A percentile compares a stretch with the other conserved stretches of the same genome.
Evolutionary conservation across 2,329 filamentous ascomycete species (phyloP).

Genomic region (Aspergillus puulaauensis): DNA sequence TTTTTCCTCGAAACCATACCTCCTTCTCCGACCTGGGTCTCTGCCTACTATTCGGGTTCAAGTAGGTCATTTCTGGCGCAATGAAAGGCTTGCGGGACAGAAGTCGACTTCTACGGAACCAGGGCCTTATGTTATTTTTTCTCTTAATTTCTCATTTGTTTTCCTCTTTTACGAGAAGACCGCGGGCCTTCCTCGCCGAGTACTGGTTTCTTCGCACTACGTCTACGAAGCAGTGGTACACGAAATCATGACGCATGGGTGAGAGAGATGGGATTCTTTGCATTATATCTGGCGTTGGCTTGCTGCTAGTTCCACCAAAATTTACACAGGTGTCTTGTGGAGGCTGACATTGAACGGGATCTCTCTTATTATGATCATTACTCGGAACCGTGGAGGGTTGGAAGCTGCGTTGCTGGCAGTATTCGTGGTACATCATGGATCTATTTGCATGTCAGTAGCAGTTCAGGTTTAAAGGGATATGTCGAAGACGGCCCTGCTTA

Average conservation of each 20-base stretch:
- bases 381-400: slow-evolving; percentile 38
- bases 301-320: slow-evolving; percentile 33
- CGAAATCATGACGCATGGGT: slow-evolving; percentile 21
- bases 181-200: slow-evolving; percentile 25
- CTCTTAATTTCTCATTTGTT: slow-evolving; percentile 6
- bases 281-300: slow-evolving; percentile 46
- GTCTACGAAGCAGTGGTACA: slow-evolving; percentile 20
- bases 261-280: slow-evolving; percentile 37
- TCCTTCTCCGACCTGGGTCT: slow-evolving; percentile 29
- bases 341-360: slow-evolving; percentile 30
- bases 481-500: slow-evolving; percentile 25
- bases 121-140: neutral
- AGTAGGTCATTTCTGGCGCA: slow-evolving; percentile 11
- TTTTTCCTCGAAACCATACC: slow-evolving; percentile 20
- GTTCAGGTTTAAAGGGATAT: slow-evolving; percentile 21
- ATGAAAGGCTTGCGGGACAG: slow-evolving; percentile 12
- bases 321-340: slow-evolving; percentile 34
- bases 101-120: slow-evolving; percentile 5
- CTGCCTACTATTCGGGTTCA: slow-evolving; percentile 14
- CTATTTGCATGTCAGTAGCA: slow-evolving; percentile 27
- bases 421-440: slow-evolving; percentile 24
- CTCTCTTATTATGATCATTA: slow-evolving; percentile 28
- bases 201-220: slow-evolving; percentile 22
- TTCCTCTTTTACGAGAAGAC: slow-evolving; percentile 10
- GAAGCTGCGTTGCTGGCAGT: slow-evolving; percentile 36